These are phyloP conservation scores for Ballota nigra DNA, from an alignment of 257 asterid species.

Conservation along the genomic window DNA sequence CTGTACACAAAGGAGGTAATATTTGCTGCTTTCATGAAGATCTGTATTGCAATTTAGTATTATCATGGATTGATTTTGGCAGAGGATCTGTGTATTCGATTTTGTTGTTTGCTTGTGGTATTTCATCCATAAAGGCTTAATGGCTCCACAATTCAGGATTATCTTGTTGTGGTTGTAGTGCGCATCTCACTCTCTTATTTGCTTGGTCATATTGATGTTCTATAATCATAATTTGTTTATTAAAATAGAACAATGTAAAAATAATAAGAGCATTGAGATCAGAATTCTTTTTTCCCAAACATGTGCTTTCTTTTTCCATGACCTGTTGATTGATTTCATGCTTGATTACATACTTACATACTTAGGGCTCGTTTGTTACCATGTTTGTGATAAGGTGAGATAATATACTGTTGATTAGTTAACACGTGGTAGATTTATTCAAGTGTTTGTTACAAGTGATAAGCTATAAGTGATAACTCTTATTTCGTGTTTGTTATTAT, in stretches of 20 bases:
- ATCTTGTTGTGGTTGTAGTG: not conserved
- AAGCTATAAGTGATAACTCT: no score
- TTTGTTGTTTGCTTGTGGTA: not conserved
- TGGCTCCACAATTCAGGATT: not conserved
- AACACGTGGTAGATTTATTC: no score
- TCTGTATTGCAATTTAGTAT: not conserved
- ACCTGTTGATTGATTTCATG: no score
- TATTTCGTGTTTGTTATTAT: no score
- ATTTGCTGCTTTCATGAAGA: constrained; percentile 2
- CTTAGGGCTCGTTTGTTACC: no score
- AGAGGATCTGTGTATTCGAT: not conserved
- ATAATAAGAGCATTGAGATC: not conserved
- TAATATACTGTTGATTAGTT: no score
- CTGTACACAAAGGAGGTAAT: constrained; percentile 89
- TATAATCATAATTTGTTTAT: not conserved
- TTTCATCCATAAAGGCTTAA: not conserved
- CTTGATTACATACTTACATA: no score
- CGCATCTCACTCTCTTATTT: not conserved
- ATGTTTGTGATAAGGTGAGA: no score
- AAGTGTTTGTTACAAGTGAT: no score
- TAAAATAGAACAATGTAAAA: not conserved
- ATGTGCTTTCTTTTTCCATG: no score
- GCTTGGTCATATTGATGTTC: not conserved
- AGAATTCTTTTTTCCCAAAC: not conserved
- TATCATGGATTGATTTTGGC: not conserved